Conservation (phyloP, 129 eudicot species). For the Silybum marianum region DNA sequence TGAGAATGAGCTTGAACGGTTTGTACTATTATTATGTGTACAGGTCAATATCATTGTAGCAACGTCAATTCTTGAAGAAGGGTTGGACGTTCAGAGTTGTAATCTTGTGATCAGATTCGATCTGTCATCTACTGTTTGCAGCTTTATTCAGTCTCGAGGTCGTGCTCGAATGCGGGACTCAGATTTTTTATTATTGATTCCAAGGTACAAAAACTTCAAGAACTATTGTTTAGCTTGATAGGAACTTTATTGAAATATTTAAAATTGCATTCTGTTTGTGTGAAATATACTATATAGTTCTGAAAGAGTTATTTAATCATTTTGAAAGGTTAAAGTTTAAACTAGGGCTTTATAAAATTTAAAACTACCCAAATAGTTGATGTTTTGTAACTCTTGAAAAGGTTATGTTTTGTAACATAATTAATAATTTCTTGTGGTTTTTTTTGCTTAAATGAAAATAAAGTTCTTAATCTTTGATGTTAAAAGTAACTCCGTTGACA, state of each 20-base stretch:
- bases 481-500: not conserved
- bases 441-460: not conserved
- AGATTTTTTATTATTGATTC: slow-evolving; percentile 66
- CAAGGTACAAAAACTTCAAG: slow-evolving; percentile 41
- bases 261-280: not conserved
- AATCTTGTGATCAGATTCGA: slow-evolving; percentile 90
- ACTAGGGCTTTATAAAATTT: not conserved
- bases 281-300: not conserved
- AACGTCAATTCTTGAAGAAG: slow-evolving; percentile 97
- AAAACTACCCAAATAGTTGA: not conserved
- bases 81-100: slow-evolving; percentile 94
- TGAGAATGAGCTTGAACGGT: not conserved
- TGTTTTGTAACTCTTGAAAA: not conserved
- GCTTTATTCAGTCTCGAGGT: slow-evolving; percentile 98
- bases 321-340: not conserved
- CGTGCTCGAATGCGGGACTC: slow-evolving; percentile 96
- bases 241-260: not conserved
- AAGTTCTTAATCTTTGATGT: not conserved
- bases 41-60: slow-evolving; percentile 91
- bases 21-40: not conserved
- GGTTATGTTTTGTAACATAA: not conserved
- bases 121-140: slow-evolving; percentile 74
- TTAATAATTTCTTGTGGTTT: too few relatives aligned
- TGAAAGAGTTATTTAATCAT: not conserved
- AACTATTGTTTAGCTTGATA: not conserved